Evolutionary conservation across 2,329 filamentous ascomycete species (phyloP).

Genomic region (Ceratocystiopsis brevicomis): DNA sequence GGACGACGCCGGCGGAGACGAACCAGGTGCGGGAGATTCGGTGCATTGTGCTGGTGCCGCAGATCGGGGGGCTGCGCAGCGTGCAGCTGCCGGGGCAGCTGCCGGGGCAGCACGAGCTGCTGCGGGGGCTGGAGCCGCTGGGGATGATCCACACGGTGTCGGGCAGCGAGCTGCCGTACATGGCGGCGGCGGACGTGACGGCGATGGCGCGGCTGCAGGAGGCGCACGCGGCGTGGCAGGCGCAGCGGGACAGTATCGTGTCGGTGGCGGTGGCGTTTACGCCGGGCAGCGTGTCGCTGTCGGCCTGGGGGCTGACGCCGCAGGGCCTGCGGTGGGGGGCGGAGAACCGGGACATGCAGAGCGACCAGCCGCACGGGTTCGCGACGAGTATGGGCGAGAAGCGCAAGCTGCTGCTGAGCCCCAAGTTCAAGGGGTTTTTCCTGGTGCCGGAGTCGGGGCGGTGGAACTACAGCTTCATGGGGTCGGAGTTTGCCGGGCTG

Average conservation of each 20-base stretch:
- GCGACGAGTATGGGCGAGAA: slow-evolving; percentile 84
- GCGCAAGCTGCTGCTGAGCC: slow-evolving; percentile 79
- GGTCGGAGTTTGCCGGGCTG: slow-evolving; percentile 64
- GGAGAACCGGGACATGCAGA: slow-evolving; percentile 82
- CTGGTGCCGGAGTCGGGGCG: slow-evolving; percentile 72
- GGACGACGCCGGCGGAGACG: slow-evolving; percentile 80
- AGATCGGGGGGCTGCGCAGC: slow-evolving; percentile 83
- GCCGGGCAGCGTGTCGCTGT: slow-evolving; percentile 83
- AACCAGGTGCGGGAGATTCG: slow-evolving; percentile 93
- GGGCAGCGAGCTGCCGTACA: slow-evolving; percentile 88
- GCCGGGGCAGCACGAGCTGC: slow-evolving; percentile 68
- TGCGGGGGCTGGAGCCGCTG: slow-evolving; percentile 70
- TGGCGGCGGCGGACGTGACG: slow-evolving; percentile 88
- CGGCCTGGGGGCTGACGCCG: slow-evolving; percentile 83
- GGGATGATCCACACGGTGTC: slow-evolving; percentile 92
- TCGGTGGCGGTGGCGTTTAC: slow-evolving; percentile 95
- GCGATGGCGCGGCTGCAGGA: slow-evolving; percentile 84
- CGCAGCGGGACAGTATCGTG: slow-evolving; percentile 66
- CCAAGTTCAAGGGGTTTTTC: slow-evolving; percentile 91
- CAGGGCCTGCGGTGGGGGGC: slow-evolving; percentile 92
- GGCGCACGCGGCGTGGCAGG: slow-evolving; percentile 47
- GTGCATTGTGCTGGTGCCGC: slow-evolving; percentile 93
- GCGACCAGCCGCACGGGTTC: slow-evolving; percentile 89
- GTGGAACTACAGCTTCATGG: slow-evolving; percentile 99
- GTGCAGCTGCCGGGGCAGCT: slow-evolving; percentile 79